A percentile compares a stretch with the other conserved stretches of the same genome.
These are phyloP conservation scores for Nakaseomyces nivariensis DNA, from an alignment of 1,139 yeast species.

Conservation along the genomic window DNA sequence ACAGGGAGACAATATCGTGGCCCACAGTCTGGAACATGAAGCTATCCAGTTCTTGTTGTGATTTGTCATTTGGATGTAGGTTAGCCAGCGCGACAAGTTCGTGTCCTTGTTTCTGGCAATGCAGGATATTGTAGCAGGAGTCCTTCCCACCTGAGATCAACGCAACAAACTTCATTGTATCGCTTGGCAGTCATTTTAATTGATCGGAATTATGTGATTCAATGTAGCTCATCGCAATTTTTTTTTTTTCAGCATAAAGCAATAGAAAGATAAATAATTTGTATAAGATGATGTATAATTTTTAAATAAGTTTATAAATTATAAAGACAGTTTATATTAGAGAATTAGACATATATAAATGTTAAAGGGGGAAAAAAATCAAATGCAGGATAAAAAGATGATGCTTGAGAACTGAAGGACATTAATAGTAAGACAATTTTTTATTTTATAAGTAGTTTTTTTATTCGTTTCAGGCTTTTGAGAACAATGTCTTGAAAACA, in stretches of 20 bases:
- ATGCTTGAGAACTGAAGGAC: not conserved
- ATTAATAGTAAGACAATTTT: not conserved
- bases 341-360: too few species aligned
- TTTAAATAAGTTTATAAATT: not conserved
- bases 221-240: not conserved
- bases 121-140: constrained; percentile 80
- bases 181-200: too few species aligned
- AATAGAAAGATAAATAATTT: not conserved
- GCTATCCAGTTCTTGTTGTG: constrained; percentile 67
- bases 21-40: constrained; percentile 99
- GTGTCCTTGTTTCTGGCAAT: constrained; percentile 76
- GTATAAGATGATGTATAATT: not conserved
- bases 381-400: not conserved
- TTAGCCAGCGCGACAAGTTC: constrained; percentile 78
- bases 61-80: constrained; percentile 48
- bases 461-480: not conserved
- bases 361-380: too few species aligned
- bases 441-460: not conserved
- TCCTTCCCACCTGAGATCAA: constrained; percentile 94
- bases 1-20: constrained; percentile 60
- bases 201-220: too few species aligned
- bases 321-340: not conserved
- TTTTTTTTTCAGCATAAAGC: not conserved
- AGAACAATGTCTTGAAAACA: constrained; percentile 33
- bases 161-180: constrained; percentile 77